Base-by-base conservation (phyloP, 495 filamentous ascomycete species). In the Aspergillus wentii region DNA sequence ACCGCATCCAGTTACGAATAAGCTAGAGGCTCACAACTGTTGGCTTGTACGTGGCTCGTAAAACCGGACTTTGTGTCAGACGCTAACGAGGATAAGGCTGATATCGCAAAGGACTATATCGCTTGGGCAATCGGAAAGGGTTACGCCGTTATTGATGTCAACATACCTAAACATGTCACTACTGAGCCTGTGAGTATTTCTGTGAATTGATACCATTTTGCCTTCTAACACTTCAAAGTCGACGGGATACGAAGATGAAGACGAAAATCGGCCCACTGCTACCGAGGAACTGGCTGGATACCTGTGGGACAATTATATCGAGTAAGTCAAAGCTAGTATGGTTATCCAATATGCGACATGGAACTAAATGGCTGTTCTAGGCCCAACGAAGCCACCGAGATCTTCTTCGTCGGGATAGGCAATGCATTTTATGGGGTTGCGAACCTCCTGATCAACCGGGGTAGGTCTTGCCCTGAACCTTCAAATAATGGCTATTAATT, bases 281-380 rank as follows among this genome's bases (percentile, higher is more conserved):
- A 82, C 82, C 0, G 75, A 83, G 38, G 85, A 92, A 44, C 62
- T 97, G 6, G 82, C 88, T 13, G 78, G 75, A 37, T 97, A 94
- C 50, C 57, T 98, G 21, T 98, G 94, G 94, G 91, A 97, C 48
- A 98, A 98, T 52, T 95, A 95, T 48, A 84, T 98, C 22, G 86
- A 94, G 73, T 80, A 67, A 48, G 66, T 38, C n/a, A 19, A 14
- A 9, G 16, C 10, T 19, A 18, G 30, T 21, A 23, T 3, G n/a
- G 15, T 20, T 11, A 14, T 7, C 8, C 2, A 20, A 4, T 19
- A 1, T 20, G 5, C 0, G 5, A 3, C 5, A n/a, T 25, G 16
- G 13, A 1, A 11, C n/a, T 15, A 22, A 31, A 11, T 22, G 15
- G 32, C 28, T 20, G 19, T 17, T 35, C 8, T 40, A 84, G 79